Conservation (phyloP, 169 alveolate genomes). For the Perkinsus chesapeaki region DNA sequence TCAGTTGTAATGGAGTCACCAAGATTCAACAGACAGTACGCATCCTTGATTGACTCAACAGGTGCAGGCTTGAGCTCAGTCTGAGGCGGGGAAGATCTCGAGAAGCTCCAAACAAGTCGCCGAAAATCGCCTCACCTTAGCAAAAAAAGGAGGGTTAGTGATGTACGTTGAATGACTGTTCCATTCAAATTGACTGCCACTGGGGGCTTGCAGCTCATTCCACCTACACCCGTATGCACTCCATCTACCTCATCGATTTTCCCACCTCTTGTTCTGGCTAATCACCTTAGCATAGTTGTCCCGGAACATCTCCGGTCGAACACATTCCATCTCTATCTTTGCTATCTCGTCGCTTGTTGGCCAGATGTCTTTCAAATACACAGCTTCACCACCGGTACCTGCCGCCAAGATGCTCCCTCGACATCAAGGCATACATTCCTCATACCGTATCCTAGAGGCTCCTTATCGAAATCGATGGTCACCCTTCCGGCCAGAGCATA, state of each 20-base stretch:
- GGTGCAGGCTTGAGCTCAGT: constrained; percentile 5
- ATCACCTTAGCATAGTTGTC: neutral
- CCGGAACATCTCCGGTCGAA: neutral
- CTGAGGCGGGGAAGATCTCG: neutral
- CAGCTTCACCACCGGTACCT: constrained; percentile 77
- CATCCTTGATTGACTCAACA: constrained; percentile 11
- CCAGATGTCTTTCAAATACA: constrained; percentile 83
- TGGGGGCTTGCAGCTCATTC: constrained; percentile 23
- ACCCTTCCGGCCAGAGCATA: constrained; percentile 90
- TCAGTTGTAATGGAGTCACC: constrained; percentile 95
- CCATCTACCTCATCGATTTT: too few relatives aligned
- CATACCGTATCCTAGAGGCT: constrained; percentile 65
- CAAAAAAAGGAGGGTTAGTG: constrained; percentile 90
- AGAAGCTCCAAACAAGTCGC: constrained; percentile 40
- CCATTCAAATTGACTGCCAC: constrained; percentile 80
- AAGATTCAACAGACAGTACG: constrained; percentile 44
- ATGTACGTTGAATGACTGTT: constrained; percentile 80
- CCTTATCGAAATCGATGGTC: constrained; percentile 79
- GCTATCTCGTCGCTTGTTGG: constrained; percentile 67
- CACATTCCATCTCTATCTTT: neutral
- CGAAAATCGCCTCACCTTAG: constrained; percentile 23
- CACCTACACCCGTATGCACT: neutral
- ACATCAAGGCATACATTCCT: neutral
- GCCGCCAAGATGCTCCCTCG: too few relatives aligned
- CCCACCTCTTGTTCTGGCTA: neutral